A percentile compares a stretch with the other conserved stretches of the same genome.
Evolutionary conservation across 441 rosid genomes (phyloP).

Genomic region (Pelargonium fulgidum): DNA sequence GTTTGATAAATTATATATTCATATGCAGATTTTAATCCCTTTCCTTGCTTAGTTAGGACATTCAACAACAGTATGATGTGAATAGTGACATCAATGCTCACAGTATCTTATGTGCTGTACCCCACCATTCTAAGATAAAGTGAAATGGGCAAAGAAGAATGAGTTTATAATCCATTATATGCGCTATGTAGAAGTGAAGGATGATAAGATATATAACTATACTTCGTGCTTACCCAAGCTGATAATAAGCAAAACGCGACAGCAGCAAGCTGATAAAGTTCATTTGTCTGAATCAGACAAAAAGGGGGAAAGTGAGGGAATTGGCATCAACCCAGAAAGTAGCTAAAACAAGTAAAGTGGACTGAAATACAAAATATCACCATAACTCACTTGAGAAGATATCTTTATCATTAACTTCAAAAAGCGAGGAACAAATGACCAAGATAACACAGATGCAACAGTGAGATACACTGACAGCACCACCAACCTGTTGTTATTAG

Average conservation of each 20-base stretch:
- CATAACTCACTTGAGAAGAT: constrained; percentile 82
- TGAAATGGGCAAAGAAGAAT: background rate
- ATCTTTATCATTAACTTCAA: constrained; percentile 85
- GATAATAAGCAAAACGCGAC: constrained; percentile 97
- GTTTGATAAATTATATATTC: background rate
- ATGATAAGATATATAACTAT: background rate
- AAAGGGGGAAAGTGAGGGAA: constrained; percentile 15
- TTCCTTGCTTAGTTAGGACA: background rate
- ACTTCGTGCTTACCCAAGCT: constrained; percentile 76
- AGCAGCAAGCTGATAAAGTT: constrained; percentile 93
- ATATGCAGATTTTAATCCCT: background rate
- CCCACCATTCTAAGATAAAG: background rate
- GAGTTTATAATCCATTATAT: background rate
- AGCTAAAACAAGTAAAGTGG: background rate
- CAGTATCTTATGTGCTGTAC: background rate
- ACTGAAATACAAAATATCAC: constrained; percentile 14
- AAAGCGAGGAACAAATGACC: constrained; percentile 96
- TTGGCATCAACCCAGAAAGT: constrained; percentile 9
- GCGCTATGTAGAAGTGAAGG: no score
- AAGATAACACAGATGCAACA: constrained; percentile 66
- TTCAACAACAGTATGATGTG: background rate
- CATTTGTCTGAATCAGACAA: constrained; percentile 64
- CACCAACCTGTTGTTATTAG: constrained; percentile 53
- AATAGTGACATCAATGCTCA: background rate
- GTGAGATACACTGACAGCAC: constrained; percentile 66